Conservation (phyloP, 192 early-diverging fungal species). For the Backusella liffmaniae region DNA sequence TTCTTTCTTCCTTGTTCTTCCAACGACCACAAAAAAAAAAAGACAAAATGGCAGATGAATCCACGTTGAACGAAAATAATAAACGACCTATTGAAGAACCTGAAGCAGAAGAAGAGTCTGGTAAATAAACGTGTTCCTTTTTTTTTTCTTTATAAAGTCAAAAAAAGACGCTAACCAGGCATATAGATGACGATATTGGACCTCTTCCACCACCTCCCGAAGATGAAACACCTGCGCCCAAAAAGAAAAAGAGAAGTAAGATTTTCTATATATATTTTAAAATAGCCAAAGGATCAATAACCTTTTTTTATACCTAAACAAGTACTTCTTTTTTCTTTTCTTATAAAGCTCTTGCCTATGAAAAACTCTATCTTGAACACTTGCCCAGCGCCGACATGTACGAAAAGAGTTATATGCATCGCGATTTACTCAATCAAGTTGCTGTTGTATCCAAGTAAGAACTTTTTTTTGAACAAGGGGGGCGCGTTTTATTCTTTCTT, state of each 20-base stretch:
- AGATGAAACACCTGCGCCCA: slow-evolving; percentile 11
- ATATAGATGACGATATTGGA: slow-evolving; percentile 37
- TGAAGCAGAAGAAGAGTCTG: slow-evolving; percentile 6
- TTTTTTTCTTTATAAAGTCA: not conserved
- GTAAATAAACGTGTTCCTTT: not conserved
- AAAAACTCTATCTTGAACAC: slow-evolving; percentile 72
- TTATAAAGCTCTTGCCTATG: slow-evolving; percentile 58
- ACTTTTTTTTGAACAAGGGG: not conserved
- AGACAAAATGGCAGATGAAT: not conserved
- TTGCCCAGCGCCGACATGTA: slow-evolving; percentile 93
- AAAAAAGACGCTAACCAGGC: not conserved
- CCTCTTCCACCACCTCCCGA: slow-evolving; percentile 31
- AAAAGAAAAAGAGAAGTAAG: slow-evolving; percentile 40
- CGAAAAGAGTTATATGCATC: slow-evolving; percentile 94
- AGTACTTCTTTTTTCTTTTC: not conserved
- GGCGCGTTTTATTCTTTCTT: not conserved
- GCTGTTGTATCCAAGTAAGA: slow-evolving; percentile 60
- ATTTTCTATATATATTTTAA: not conserved
- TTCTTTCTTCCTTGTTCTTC: not conserved
- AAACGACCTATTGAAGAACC: slow-evolving; percentile 4
- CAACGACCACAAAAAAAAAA: not conserved
- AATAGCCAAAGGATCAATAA: not conserved
- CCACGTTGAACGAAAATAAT: not conserved
- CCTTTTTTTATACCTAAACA: not conserved
- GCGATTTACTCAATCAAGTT: slow-evolving; percentile 83